Base-by-base conservation (phyloP, 1,284 basidiomycete genomes). In the Rhodotorula sp. region DNA sequence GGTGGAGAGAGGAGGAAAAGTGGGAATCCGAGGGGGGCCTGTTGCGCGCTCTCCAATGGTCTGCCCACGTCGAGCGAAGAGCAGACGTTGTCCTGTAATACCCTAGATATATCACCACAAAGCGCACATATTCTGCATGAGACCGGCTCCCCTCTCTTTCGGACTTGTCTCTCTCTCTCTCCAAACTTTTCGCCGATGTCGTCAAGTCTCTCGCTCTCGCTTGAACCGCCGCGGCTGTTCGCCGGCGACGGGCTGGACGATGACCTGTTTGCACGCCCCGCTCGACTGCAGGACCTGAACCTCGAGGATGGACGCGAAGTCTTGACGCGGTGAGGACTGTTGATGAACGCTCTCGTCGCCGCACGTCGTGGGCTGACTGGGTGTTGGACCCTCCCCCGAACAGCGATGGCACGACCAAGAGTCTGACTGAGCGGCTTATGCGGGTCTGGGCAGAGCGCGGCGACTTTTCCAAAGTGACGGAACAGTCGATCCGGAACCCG, bases 391-490 rank as follows among this genome's bases (percentile, higher is more conserved):
- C 39, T 14, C 39, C 39, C 34, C 12, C 10, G 3, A 16, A 48
- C 69, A 74, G 70, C 6, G 64, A 60, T 18, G 72, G 66, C 18
- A 64, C 68, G 5, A 60, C 66, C 26, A 68, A 74, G 62, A 54
- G 39, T 20, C 61, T 77, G n/a, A 56, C 64, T 29, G 71, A 70
- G 34, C 66, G 77, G 2, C 64, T 78, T 2, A 59, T 68, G 67
- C 68, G 76, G 21, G 65, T 78, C 5, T 78, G 77, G 77, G 70
- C 70, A 12, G 77, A 78, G 64, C 63, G 77, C 23, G 77, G 77
- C n/a, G 77, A 78, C 64, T 78, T 73, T 66, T 75, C 72, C 6
- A 48, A 58, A 29, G 52, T 78, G 20, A 75, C 76, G 12, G 67
- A 43, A 16, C 64, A 71, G 21, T 29, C 26, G 5, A 63, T 70